Conservation (phyloP, 352 stramenopile species). For the Phytophthora sp. region DNA sequence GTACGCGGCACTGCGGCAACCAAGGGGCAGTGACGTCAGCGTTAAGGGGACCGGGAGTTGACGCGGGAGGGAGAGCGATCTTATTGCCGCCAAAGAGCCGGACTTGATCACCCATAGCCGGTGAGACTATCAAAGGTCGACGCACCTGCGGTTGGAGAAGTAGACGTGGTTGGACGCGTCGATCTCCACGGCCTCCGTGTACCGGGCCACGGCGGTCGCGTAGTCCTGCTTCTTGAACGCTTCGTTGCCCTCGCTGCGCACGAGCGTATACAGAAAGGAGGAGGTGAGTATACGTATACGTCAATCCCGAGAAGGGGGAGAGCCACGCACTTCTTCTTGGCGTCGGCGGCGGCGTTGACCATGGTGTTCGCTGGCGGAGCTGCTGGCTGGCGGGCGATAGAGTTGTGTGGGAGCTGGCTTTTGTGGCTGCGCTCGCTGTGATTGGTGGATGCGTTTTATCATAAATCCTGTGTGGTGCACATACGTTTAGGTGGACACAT, state of each 20-base stretch:
- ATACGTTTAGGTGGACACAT: not conserved
- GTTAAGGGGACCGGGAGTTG: not conserved
- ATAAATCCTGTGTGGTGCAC: constrained; percentile 10
- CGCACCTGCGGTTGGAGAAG: constrained; percentile 92
- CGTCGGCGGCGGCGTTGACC: constrained; percentile 76
- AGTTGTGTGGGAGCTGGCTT: constrained; percentile 19
- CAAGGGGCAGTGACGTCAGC: constrained; percentile 4
- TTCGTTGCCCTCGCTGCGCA: constrained; percentile 91
- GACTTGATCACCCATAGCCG: not conserved
- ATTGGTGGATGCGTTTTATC: constrained; percentile 22
- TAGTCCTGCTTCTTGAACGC: constrained; percentile 95
- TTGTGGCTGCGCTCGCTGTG: constrained; percentile 6
- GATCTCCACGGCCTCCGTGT: constrained; percentile 92
- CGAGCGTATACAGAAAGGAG: no score
- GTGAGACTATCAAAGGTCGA: no score
- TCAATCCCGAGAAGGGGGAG: not conserved
- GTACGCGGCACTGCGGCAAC: constrained; percentile 65
- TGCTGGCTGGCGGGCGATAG: no score
- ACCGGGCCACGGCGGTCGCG: constrained; percentile 89
- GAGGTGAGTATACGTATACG: no score
- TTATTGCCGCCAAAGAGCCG: not conserved
- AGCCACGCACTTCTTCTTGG: constrained; percentile 81
- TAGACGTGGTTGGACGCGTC: constrained; percentile 93
- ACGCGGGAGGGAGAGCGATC: not conserved
- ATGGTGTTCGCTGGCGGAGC: constrained; percentile 34